A percentile compares a stretch with the other conserved stretches of the same genome.
These are phyloP conservation scores for Cardamine occulta DNA, from an alignment of 345 rosid genomes.

Conservation along the genomic window DNA sequence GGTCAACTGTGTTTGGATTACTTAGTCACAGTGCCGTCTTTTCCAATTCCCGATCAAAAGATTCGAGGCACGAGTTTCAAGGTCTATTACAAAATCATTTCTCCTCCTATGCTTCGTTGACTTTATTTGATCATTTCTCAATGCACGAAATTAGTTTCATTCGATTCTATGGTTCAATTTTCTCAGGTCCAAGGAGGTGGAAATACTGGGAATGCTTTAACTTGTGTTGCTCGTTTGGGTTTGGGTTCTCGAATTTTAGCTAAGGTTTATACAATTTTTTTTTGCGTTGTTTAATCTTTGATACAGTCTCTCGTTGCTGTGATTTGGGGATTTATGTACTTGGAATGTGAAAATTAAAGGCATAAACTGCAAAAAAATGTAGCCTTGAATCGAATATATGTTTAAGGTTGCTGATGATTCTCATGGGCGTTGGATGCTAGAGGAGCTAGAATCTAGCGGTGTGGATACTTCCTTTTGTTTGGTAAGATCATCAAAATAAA, in stretches of 20 bases:
- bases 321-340: not conserved
- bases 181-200: slow-evolving; percentile 79
- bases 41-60: slow-evolving; percentile 82
- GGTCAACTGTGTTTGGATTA: slow-evolving; percentile 69
- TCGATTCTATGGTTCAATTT: not conserved
- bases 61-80: slow-evolving; percentile 70
- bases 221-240: slow-evolving; percentile 70
- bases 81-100: slow-evolving; percentile 36
- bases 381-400: not conserved
- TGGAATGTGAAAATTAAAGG: not conserved
- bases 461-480: slow-evolving; percentile 66
- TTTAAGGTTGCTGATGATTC: slow-evolving; percentile 62
- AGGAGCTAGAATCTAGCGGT: slow-evolving; percentile 61
- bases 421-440: slow-evolving; percentile 59
- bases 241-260: slow-evolving; percentile 60
- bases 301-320: not conserved
- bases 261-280: slow-evolving; percentile 45
- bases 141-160: not conserved
- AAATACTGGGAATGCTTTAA: slow-evolving; percentile 62
- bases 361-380: not conserved
- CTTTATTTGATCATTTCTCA: not conserved
- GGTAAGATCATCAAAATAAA: slow-evolving; percentile 43
- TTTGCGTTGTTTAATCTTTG: not conserved
- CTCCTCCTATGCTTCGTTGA: slow-evolving; percentile 7
- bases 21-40: slow-evolving; percentile 77